Conservation (phyloP, 106 monocot genomes). For the Allium sativum region DNA sequence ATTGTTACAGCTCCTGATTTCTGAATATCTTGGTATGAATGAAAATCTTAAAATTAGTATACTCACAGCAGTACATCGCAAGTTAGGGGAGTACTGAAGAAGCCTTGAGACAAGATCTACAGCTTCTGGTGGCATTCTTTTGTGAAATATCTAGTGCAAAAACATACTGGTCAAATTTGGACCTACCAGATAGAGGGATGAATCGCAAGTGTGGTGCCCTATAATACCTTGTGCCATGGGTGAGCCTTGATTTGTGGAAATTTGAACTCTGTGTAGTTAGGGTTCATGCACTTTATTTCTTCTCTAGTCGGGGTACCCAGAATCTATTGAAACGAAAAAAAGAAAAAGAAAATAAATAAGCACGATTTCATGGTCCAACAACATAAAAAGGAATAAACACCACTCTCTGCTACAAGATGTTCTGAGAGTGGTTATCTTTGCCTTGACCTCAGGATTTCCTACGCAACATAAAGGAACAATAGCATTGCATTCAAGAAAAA, state of each 20-base stretch:
- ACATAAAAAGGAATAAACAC: background rate
- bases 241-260: conserved; percentile 76
- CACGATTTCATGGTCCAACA: background rate
- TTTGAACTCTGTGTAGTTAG: conserved; percentile 63
- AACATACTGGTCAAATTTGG: background rate
- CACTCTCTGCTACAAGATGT: no score
- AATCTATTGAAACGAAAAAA: conserved; percentile 14
- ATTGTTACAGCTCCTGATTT: no score
- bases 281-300: conserved; percentile 81
- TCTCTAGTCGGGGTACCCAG: conserved; percentile 67
- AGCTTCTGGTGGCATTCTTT: conserved; percentile 61
- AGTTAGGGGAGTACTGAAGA: conserved; percentile 64
- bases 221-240: conserved; percentile 62
- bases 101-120: conserved; percentile 64
- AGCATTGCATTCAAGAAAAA: no score
- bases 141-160: conserved; percentile 39
- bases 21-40: no score
- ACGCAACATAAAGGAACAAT: no score
- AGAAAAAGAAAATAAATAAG: no score
- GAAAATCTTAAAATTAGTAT: background rate
- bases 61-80: conserved; percentile 62
- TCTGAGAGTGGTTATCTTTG: no score
- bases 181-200: background rate
- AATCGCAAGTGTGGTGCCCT: background rate
- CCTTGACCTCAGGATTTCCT: no score